Base-by-base conservation (phyloP, 306 rosid genomes). In the Medicago ruthenica region DNA sequence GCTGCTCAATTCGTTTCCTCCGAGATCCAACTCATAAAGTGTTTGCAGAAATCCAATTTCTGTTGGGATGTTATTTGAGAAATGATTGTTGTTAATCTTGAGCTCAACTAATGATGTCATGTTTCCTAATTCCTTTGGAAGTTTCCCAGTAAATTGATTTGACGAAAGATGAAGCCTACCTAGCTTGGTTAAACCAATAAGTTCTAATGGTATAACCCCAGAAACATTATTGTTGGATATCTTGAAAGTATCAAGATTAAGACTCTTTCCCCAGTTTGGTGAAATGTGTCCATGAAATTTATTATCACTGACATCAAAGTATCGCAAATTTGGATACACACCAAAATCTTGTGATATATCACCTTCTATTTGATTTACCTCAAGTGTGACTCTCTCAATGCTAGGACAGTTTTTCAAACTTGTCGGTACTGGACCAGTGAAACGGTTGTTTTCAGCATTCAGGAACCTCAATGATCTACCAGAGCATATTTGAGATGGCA, bases 81-180 rank as follows among this genome's bases (percentile, higher is more conserved):
- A 3, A 11, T 51, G 11, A 31, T 83, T 83, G 5, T 67, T 36
- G 7, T 74, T 68, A 3, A 74, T 34, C 67, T 36, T 10, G 44
- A 74, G 66, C 4, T 69, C 31, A 1, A 6, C 0, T 9, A 83
- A 37, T 5, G 41, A 50, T 42, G 6, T 51, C 65, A 83, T 21
- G n/a, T 34, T 65, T 6, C 78, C 74, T 12, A 88, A 9, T 37
- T 83, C 86, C 63, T 18, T 83, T 16, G 92, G 85, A 69, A 85
- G 66, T 15, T 70, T 58, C 57, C 86, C 86, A 0, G 15, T 47
- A 18, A 88, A 69, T 22, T n/a, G 65, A 22, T 83, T 86, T 0
- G 80, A 79, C 42, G 81, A 83, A 31, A 83, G 85, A 7, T 85
- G 60, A 42, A 83, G 79, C n/a, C 0, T 3, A 9, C 42, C 73